Base-by-base conservation (phyloP, 306 rosid species). In the Parietaria judaica region DNA sequence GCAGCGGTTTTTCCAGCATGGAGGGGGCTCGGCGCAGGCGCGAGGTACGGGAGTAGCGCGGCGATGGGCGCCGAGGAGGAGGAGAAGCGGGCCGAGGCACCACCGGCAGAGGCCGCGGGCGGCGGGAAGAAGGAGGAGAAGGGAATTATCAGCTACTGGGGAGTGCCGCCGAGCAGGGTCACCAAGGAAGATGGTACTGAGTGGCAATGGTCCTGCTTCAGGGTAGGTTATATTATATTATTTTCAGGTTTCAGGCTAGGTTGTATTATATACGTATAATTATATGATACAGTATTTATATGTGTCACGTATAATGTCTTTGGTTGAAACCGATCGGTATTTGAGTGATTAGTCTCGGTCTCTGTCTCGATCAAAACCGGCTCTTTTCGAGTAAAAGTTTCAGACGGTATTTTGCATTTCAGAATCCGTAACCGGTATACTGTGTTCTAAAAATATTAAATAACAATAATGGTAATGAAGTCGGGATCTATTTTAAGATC, bases 201-300 rank as follows among this genome's bases (percentile, higher is more conserved):
- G 51, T 84, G 92, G 96, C 76, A 69, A 34, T 88, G 96, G 96
- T 57, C 51, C 44, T 80, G 96, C 74, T 88, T 88, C 23, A 88
- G 70, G 85, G 95, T 87, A 70, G 31, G 31, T 23, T 23, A 23
- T 23, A 23, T n/a, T n/a, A n/a, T n/a, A n/a, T n/a, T n/a, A n/a
- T n/a, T n/a, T n/a, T n/a, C n/a, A n/a, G n/a, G n/a, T n/a, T 88
- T 88, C 23, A 88, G 70, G 85, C 92, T 87, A 70, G 31, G 31
- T 23, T 23, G 2, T 23, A 23, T n/a, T n/a, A n/a, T 23, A 23
- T 23, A 23, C 31, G 31, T 23, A 23, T n/a, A n/a, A n/a, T n/a
- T n/a, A n/a, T 23, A 23, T 23, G 31, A 23, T 0, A 23, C 31
- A 23, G 31, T 23, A 23, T 23, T 0, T 23, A 23, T 2, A 23